Conservation (phyloP, 768 basidiomycete species). For the Lactifluus piperatus region DNA sequence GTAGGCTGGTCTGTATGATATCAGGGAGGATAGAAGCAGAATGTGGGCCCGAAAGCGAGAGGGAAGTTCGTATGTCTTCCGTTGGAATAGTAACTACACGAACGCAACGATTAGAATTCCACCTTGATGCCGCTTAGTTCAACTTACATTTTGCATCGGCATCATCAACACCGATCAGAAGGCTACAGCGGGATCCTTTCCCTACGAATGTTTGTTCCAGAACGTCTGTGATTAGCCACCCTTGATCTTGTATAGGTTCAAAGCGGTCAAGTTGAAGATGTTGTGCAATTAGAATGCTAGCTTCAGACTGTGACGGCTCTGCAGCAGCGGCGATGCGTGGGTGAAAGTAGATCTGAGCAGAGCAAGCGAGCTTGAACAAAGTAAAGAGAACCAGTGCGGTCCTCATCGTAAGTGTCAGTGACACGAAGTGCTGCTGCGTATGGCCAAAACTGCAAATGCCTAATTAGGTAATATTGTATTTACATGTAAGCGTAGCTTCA, state of each 20-base stretch:
- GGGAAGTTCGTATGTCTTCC: slow-evolving; percentile 38
- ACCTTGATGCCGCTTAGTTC: neutral
- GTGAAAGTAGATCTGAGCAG: slow-evolving; percentile 15
- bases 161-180: slow-evolving; percentile 52
- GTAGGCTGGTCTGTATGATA: slow-evolving; percentile 48
- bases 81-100: slow-evolving; percentile 46
- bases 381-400: slow-evolving; percentile 4
- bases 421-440: neutral
- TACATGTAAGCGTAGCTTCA: neutral
- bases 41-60: slow-evolving; percentile 31
- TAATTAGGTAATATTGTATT: neutral
- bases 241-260: slow-evolving; percentile 38
- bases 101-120: neutral
- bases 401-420: slow-evolving; percentile 12
- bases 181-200: slow-evolving; percentile 38
- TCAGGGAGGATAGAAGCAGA: slow-evolving; percentile 37
- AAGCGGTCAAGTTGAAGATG: slow-evolving; percentile 67
- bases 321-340: neutral
- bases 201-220: slow-evolving; percentile 44
- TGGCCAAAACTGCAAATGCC: neutral
- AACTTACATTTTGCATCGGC: slow-evolving; percentile 45
- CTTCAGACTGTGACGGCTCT: slow-evolving; percentile 21
- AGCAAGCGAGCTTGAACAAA: slow-evolving; percentile 8
- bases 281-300: slow-evolving; percentile 51
- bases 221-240: slow-evolving; percentile 22